Base-by-base conservation (phyloP, 768 basidiomycete genomes). In the Coprinellus micaceus region DNA sequence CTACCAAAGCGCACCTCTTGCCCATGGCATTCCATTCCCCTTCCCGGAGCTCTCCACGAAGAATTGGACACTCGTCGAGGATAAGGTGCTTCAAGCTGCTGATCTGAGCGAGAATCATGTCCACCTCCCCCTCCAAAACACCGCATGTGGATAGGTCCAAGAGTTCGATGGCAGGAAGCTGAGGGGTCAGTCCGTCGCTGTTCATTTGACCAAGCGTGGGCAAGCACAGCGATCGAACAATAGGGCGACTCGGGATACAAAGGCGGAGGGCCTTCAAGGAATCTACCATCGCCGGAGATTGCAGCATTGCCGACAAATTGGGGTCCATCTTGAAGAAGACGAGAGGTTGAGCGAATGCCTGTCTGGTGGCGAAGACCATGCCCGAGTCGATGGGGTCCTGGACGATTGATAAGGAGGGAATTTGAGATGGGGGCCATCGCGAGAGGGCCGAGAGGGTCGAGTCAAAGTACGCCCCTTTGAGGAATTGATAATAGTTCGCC, bases 401-500 rank as follows among this genome's bases (percentile, higher is more conserved):
- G 11, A 88, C 73, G 46, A 90, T 79, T 3, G 86, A 89, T 2
- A 89, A 63, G 0, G 70, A 69, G 1, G 74, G 70, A 2, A 87
- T 67, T 15, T 58, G 39, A 3, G 65, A 63, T 15, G 68, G 60
- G 3, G 85, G 83, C 88, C 91, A 92, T 26, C 70, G 71, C 3
- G 87, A 78, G 48, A 96, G 72, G 4, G 80, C 78, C 19, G 74
- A 66, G 3, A 94, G 73, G 0, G 82, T 76, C 2, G 83, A 85
- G 66, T 96, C 92, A 61, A 92, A 95, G 68, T 94, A 95, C 39
- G 84, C 81, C 22, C 93, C 93, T 85, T 84, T 86, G 37, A 92
- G 80, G 67, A 95, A 94, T 58, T 89, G 89, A 60, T 85, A 84
- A 67, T 94, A 95, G 1, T 81, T 85, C 1, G 90, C 88, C 65